These are phyloP conservation scores for Ogataea populi-albae DNA, from an alignment of 805 yeast species.

Conservation along the genomic window DNA sequence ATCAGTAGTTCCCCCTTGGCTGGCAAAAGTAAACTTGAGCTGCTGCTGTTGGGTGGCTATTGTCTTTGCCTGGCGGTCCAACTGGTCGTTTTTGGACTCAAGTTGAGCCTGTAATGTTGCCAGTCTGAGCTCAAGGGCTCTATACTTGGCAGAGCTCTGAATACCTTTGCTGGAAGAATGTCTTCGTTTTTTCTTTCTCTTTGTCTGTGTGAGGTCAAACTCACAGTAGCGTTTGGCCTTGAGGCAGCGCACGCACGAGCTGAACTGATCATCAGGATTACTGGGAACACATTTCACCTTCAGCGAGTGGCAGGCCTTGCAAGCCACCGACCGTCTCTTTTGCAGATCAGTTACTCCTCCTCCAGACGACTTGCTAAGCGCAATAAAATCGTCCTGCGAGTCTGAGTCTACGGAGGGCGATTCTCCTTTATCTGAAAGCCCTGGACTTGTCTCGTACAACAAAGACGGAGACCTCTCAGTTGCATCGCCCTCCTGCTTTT, in stretches of 20 bases:
- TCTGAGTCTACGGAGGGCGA: conserved; percentile 5
- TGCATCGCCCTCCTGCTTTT: too few relatives aligned
- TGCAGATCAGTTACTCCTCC: conserved; percentile 2
- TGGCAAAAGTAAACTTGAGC: neutral
- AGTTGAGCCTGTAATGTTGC: conserved; percentile 14
- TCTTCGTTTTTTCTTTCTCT: conserved; percentile 38
- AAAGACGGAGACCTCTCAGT: too few relatives aligned
- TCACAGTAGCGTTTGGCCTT: conserved; percentile 64
- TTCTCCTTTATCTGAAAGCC: conserved; percentile 5
- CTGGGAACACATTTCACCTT: conserved; percentile 84
- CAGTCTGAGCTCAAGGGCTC: conserved; percentile 27
- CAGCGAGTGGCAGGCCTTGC: conserved; percentile 73
- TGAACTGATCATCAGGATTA: conserved; percentile 51
- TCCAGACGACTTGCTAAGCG: neutral
- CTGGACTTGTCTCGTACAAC: too few relatives aligned
- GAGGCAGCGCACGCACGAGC: conserved; percentile 72
- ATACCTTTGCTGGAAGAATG: conserved; percentile 9
- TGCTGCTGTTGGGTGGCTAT: conserved; percentile 12
- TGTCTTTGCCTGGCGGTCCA: conserved; percentile 10
- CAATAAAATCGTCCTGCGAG: conserved; percentile 1
- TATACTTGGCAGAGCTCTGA: conserved; percentile 17
- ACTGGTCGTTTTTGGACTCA: conserved; percentile 8
- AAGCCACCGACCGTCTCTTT: conserved; percentile 52
- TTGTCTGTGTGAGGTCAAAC: conserved; percentile 58
- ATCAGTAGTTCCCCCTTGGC: too few relatives aligned